Evolutionary conservation across 2,329 filamentous ascomycete genomes (phyloP), one percentile per base, ranked within the genome.

Genomic region (Penicillium sp.): DNA sequence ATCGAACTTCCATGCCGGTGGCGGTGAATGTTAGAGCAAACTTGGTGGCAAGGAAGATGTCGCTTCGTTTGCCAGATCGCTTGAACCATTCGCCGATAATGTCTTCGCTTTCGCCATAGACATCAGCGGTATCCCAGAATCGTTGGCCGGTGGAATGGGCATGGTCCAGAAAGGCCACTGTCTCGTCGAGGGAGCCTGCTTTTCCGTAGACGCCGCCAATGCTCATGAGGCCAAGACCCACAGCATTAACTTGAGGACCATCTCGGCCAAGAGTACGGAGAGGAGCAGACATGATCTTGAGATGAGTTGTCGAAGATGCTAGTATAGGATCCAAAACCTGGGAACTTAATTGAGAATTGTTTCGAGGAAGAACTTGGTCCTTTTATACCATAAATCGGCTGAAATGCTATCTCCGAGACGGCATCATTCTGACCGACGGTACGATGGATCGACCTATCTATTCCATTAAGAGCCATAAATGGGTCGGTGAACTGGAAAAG

Each of bases 1-100:
- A 72, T 15, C 66, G 61, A 15, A 74, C 16, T 9, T 9, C n/a
- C 10, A 8, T n/a, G 38, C 41, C n/a, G 28, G 64, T 53, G 2
- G 58, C 46, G 4, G 51, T 42, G 15, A 46, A 41, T 24, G 64
- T 44, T 43, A 67, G 59, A 2, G 60, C 73, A 38, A 75, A 75
- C 47, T 76, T 75, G 9, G 70, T 70, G 0, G 72, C 67, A 0
- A 76, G 64, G 60, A 76, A 76, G 55, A 77, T 71, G 18, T 76
- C 65, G 2, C 70, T 61, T 0, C 72, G 66, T 38, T 74, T 70
- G 12, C 65, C 70, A 1, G 70, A 70, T 12, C 66, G 63, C 53
- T 67, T 67, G 60, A 76, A 68, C 74, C 74, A 77, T 56, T 71
- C 68, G 3, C 71, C 70, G 1, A 75, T 47, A 1, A 65, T 41